Percentiles rank a stretch among this genome's conserved stretches.
These are phyloP conservation scores for Russula griseocarnosa DNA, from an alignment of 768 basidiomycete genomes.

Conservation along the genomic window DNA sequence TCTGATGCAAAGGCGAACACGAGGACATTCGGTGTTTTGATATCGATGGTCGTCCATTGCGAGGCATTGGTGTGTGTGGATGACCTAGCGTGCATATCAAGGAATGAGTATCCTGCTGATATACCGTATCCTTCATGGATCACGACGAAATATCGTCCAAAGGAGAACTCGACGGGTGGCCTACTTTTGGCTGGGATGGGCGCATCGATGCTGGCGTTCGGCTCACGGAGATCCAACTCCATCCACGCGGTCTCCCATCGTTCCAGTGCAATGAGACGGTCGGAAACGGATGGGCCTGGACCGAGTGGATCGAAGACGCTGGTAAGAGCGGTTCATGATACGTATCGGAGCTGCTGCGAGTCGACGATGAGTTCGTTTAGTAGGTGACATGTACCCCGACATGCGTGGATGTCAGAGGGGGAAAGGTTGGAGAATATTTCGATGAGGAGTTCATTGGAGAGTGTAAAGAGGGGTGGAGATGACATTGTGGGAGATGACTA, in stretches of 20 bases:
- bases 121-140: constrained; percentile 16
- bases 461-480: constrained; percentile 6
- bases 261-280: not conserved
- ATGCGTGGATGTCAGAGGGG: constrained; percentile 7
- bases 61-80: not conserved
- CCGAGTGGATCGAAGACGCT: constrained; percentile 20
- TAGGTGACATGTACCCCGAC: not conserved
- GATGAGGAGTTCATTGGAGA: constrained; percentile 19
- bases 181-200: not conserved
- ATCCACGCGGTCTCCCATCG: constrained; percentile 9
- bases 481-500: not conserved
- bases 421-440: constrained; percentile 6
- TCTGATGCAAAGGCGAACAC: constrained; percentile 21
- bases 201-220: not conserved
- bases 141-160: constrained; percentile 17
- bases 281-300: constrained; percentile 2
- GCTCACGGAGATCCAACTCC: constrained; percentile 7
- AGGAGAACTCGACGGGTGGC: constrained; percentile 11
- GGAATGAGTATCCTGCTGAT: constrained; percentile 11
- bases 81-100: constrained; percentile 6
- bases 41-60: constrained; percentile 14
- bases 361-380: constrained; percentile 6
- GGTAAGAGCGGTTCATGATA: constrained; percentile 13
- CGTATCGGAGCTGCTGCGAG: constrained; percentile 8
- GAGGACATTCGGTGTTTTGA: constrained; percentile 12